Conservation (phyloP, 768 basidiomycete genomes). For the Hysterangium stoloniferum region DNA sequence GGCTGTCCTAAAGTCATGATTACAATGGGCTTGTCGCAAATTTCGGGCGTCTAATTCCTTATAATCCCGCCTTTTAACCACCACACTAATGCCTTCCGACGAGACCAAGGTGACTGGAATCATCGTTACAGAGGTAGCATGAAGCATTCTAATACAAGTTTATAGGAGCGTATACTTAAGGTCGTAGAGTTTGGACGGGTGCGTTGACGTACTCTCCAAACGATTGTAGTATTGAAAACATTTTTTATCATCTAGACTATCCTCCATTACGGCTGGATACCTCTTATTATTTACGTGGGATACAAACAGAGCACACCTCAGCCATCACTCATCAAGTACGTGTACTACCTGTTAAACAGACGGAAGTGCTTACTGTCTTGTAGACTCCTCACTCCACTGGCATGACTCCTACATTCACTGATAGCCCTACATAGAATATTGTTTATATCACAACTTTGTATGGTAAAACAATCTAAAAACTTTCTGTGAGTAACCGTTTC, state of each 20-base stretch:
- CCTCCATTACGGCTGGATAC: slow-evolving; percentile 94
- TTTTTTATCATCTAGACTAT: slow-evolving; percentile 50
- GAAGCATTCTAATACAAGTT: background rate
- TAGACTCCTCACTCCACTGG: slow-evolving; percentile 91
- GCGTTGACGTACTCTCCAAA: slow-evolving; percentile 25
- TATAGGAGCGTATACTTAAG: slow-evolving; percentile 75
- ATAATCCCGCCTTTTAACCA: slow-evolving; percentile 4
- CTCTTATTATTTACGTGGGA: slow-evolving; percentile 91
- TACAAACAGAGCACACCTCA: slow-evolving; percentile 90
- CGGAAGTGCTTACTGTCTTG: background rate
- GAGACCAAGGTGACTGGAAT: slow-evolving; percentile 65
- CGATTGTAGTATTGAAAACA: slow-evolving; percentile 7
- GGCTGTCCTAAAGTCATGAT: slow-evolving; percentile 43
- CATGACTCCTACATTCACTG: slow-evolving; percentile 37
- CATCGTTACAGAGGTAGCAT: background rate
- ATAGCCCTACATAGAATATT: slow-evolving; percentile 19
- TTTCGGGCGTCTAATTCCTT: background rate
- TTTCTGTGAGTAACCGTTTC: background rate
- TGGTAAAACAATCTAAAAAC: slow-evolving; percentile 20
- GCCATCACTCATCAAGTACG: slow-evolving; percentile 92
- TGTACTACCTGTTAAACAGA: slow-evolving; percentile 16
- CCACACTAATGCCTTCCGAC: slow-evolving; percentile 70
- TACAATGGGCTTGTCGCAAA: slow-evolving; percentile 3
- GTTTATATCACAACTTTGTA: background rate
- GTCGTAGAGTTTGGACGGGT: slow-evolving; percentile 77